Conservation (phyloP, 2,329 filamentous ascomycete species). For the Arthrobotrys pseudoclavata region DNA sequence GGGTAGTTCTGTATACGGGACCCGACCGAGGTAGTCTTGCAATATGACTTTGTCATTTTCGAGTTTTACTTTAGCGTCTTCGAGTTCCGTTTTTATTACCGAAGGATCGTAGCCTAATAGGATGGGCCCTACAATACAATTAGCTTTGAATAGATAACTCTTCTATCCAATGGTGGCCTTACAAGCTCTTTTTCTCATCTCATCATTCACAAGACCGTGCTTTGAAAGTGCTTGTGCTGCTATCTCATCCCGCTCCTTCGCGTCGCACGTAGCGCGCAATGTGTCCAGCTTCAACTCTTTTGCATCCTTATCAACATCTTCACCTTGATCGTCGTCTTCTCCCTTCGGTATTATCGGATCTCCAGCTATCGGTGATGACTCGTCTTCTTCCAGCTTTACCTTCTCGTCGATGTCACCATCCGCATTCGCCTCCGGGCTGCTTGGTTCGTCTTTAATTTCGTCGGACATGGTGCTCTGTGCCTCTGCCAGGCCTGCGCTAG, state of each 20-base stretch:
- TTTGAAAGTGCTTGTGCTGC: conserved; percentile 61
- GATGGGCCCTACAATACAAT: conserved; percentile 61
- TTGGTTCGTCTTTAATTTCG: conserved; percentile 58
- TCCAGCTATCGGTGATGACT: neutral
- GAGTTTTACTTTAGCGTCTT: conserved; percentile 61
- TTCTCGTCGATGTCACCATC: conserved; percentile 25
- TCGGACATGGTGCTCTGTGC: conserved; percentile 45
- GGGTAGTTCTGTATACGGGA: conserved; percentile 69
- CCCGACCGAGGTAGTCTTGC: conserved; percentile 58
- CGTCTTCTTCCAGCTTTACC: conserved; percentile 60
- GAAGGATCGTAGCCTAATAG: conserved; percentile 67
- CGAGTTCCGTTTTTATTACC: conserved; percentile 56
- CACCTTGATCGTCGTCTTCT: conserved; percentile 48
- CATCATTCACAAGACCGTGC: conserved; percentile 63
- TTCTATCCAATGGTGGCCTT: conserved; percentile 20
- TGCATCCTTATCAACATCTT: conserved; percentile 39
- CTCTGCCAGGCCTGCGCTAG: neutral
- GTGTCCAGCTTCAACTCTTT: conserved; percentile 61
- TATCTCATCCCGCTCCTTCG: conserved; percentile 61
- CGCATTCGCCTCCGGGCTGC: conserved; percentile 1
- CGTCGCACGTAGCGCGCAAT: conserved; percentile 60
- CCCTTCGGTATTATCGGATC: conserved; percentile 45
- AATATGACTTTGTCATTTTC: conserved; percentile 30
- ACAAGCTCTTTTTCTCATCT: conserved; percentile 63
- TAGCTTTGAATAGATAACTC: neutral